Evolutionary conservation across 177 flowering plant species (phyloP).

Genomic region (Tripterygium wilfordii): DNA sequence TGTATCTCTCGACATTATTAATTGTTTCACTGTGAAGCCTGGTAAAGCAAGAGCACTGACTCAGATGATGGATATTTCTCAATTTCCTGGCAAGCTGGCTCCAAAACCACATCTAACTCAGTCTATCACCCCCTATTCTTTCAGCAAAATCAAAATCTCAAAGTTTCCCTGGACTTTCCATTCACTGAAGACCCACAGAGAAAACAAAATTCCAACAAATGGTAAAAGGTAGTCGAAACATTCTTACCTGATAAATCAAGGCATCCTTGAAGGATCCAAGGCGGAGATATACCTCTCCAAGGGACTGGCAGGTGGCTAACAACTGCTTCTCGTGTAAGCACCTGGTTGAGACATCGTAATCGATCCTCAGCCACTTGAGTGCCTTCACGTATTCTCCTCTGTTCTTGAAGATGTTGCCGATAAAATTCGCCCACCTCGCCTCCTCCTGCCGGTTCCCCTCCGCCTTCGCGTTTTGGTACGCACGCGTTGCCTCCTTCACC

Average conservation of each 20-base stretch:
- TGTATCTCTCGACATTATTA: no score
- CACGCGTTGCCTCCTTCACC: constrained; percentile 57
- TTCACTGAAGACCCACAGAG: no score
- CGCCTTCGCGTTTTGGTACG: constrained; percentile 51
- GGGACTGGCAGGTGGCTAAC: constrained; percentile 85
- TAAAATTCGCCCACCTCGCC: constrained; percentile 92
- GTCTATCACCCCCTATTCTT: no score
- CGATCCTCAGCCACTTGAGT: constrained; percentile 77
- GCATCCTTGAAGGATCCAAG: constrained; percentile 64
- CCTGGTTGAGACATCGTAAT: constrained; percentile 67
- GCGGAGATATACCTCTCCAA: constrained; percentile 82
- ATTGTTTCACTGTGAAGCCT: no score
- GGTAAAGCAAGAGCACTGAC: no score
- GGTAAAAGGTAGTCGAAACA: background rate
- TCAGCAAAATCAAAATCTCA: no score
- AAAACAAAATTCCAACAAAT: background rate
- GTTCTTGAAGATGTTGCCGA: constrained; percentile 76
- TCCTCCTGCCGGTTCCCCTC: constrained; percentile 79
- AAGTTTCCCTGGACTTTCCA: no score
- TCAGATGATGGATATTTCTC: no score
- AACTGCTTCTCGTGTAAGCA: constrained; percentile 66
- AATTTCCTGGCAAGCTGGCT: no score
- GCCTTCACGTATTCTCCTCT: constrained; percentile 90
- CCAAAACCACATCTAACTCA: no score
- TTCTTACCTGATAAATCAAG: constrained; percentile 63